These are phyloP conservation scores for Nitzschia sp. DNA, from an alignment of 108 stramenopile species.

Conservation along the genomic window DNA sequence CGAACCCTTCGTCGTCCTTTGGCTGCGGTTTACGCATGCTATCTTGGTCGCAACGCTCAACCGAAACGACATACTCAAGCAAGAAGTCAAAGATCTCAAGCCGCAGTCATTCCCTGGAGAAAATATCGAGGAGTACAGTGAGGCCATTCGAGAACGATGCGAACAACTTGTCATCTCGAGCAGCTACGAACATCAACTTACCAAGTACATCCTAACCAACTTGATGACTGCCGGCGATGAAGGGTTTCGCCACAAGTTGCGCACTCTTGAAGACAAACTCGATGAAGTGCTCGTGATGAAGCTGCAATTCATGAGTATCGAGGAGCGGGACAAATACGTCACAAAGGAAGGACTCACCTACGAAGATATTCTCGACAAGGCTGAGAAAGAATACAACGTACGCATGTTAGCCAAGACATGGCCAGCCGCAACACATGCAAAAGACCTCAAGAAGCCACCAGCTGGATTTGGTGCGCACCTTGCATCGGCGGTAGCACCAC, in stretches of 20 bases:
- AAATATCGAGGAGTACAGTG: background rate
- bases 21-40: too few species aligned
- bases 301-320: background rate
- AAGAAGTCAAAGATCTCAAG: background rate
- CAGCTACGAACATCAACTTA: background rate
- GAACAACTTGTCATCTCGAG: too few species aligned
- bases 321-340: background rate
- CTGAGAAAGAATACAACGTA: background rate
- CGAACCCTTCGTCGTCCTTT: slow-evolving; percentile 1
- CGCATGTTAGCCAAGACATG: too few species aligned
- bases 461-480: too few species aligned
- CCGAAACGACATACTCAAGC: background rate
- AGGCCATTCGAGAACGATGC: background rate
- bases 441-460: too few species aligned
- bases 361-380: background rate
- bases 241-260: background rate
- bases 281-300: background rate
- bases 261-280: background rate
- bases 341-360: background rate
- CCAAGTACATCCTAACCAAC: background rate
- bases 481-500: too few species aligned
- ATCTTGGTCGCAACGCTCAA: too few species aligned
- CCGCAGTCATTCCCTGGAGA: slow-evolving; percentile 2
- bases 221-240: background rate
- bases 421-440: too few species aligned